Evolutionary conservation across 1,284 basidiomycete genomes (phyloP).

Genomic region (Cutaneotrichosporon sp.): DNA sequence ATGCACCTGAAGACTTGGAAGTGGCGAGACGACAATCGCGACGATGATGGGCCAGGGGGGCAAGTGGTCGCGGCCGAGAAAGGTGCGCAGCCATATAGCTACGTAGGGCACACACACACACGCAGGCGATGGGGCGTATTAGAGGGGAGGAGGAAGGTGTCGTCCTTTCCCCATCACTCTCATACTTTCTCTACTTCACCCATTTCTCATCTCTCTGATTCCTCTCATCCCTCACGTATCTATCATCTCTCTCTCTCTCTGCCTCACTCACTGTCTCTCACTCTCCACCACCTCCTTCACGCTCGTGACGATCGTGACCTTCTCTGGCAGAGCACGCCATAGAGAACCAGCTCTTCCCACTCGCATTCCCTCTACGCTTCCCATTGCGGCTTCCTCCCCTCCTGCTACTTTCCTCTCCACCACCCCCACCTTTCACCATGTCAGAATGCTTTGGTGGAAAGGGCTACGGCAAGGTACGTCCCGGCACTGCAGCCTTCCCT

Average conservation of each 20-base stretch:
- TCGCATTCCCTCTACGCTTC: neutral
- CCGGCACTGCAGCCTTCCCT: neutral
- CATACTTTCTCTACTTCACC: neutral
- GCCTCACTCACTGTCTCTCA: neutral
- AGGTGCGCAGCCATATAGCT: neutral
- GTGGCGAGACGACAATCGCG: too few relatives aligned
- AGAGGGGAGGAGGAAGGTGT: neutral
- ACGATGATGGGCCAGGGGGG: too few relatives aligned
- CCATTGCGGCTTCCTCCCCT: neutral
- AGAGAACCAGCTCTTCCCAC: neutral
- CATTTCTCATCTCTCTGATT: neutral
- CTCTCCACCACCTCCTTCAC: neutral
- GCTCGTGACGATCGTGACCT: neutral
- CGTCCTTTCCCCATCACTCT: neutral
- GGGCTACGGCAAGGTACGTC: neutral
- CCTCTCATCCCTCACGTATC: neutral
- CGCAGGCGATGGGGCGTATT: neutral
- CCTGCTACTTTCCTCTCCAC: neutral
- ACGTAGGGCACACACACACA: neutral
- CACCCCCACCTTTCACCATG: neutral
- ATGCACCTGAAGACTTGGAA: too few relatives aligned
- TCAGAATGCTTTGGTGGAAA: neutral
- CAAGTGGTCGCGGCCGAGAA: too few relatives aligned
- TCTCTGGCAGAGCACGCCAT: too few relatives aligned
- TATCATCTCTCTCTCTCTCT: neutral